These are phyloP conservation scores for Fusarium algeriense DNA, from an alignment of 2,329 filamentous ascomycete genomes.

Conservation along the genomic window DNA sequence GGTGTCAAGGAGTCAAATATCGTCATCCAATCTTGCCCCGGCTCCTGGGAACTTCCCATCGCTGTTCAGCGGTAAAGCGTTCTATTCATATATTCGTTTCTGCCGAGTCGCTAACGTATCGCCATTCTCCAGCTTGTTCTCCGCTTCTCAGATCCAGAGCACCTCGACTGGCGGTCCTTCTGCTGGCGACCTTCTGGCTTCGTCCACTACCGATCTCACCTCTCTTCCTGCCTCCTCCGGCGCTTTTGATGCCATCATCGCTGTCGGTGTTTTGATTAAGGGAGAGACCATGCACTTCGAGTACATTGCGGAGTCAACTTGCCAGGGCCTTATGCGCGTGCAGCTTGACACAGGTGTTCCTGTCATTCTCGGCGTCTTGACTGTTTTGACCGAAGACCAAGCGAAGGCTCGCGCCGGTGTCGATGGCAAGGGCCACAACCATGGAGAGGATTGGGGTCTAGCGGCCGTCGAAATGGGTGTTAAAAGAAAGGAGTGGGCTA, in stretches of 20 bases:
- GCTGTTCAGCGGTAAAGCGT: slow-evolving; percentile 80
- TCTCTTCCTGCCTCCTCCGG: slow-evolving; percentile 59
- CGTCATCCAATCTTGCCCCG: slow-evolving; percentile 88
- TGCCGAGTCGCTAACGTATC: slow-evolving; percentile 30
- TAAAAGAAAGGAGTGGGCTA: slow-evolving; percentile 86
- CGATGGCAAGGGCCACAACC: slow-evolving; percentile 78
- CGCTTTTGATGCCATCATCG: slow-evolving; percentile 93
- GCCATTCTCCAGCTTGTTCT: slow-evolving; percentile 72
- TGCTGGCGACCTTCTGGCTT: slow-evolving; percentile 81
- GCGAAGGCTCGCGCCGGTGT: slow-evolving; percentile 87
- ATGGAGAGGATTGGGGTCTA: slow-evolving; percentile 95
- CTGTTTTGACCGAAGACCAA: slow-evolving; percentile 89
- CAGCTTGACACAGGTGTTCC: slow-evolving; percentile 90
- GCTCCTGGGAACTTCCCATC: slow-evolving; percentile 93
- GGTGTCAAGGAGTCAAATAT: slow-evolving; percentile 93
- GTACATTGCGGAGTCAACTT: slow-evolving; percentile 94
- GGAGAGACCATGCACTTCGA: slow-evolving; percentile 99
- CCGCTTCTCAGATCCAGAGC: slow-evolving; percentile 87
- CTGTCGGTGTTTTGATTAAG: slow-evolving; percentile 97
- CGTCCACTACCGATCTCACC: slow-evolving; percentile 75
- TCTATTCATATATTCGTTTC: slow-evolving; percentile 16
- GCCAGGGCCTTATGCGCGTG: slow-evolving; percentile 92
- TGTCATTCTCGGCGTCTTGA: slow-evolving; percentile 92
- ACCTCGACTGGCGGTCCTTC: slow-evolving; percentile 71
- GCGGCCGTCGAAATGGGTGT: slow-evolving; percentile 94